These are phyloP conservation scores for Xylaria sp. DNA, from an alignment of 2,329 filamentous ascomycete genomes.

Conservation along the genomic window DNA sequence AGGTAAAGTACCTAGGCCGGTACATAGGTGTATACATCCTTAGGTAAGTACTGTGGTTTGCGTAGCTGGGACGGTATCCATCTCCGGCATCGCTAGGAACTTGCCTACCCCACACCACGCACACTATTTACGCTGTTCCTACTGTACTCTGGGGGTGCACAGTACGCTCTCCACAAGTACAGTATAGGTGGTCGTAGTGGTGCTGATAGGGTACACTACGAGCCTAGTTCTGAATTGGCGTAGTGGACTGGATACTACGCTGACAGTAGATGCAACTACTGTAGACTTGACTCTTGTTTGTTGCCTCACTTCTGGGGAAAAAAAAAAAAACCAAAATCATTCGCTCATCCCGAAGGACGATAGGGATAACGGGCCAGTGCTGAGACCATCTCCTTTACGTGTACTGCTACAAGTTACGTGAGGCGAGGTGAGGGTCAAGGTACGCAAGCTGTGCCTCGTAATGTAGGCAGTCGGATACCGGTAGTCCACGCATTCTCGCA, in stretches of 20 bases:
- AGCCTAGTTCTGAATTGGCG: not conserved
- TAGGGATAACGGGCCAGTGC: not conserved
- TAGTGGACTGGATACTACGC: not conserved
- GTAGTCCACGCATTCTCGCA: conserved; percentile 12
- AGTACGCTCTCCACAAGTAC: too few relatives aligned
- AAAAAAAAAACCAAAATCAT: too few relatives aligned
- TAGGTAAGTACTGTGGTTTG: not conserved
- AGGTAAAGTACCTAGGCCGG: too few relatives aligned
- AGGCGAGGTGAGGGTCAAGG: conserved; percentile 3
- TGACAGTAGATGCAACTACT: not conserved
- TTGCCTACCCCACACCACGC: not conserved
- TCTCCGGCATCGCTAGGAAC: conserved; percentile 33
- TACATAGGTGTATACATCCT: not conserved
- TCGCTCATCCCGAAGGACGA: conserved; percentile 8
- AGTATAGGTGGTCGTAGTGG: too few relatives aligned
- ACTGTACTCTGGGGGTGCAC: too few relatives aligned
- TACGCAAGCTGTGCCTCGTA: not conserved
- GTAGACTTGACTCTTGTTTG: conserved; percentile 30
- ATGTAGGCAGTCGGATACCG: conserved; percentile 6
- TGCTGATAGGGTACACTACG: too few relatives aligned
- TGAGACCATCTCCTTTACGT: not conserved
- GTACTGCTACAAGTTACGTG: not conserved
- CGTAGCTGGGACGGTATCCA: conserved; percentile 26
- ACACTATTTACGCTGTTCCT: too few relatives aligned
- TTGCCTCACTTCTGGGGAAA: conserved; percentile 35